A percentile compares a stretch with the other conserved stretches of the same genome.
Conservation (phyloP, 306 rosid genomes). For the Senna siamea region DNA sequence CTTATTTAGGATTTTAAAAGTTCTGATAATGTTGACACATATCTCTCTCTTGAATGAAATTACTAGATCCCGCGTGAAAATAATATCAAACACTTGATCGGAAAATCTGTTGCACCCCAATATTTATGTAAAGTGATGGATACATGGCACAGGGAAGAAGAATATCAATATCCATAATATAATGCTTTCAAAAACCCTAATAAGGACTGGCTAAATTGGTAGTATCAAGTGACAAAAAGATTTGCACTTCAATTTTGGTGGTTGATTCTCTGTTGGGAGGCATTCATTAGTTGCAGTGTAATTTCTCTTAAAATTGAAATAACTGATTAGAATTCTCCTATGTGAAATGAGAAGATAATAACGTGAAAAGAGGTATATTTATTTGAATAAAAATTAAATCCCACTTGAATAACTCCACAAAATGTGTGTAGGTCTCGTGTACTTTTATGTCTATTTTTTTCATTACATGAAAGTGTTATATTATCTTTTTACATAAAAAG, state of each 20-base stretch:
- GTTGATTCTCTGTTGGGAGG: neutral
- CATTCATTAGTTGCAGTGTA: neutral
- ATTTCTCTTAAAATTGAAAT: neutral
- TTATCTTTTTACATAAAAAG: too few relatives aligned
- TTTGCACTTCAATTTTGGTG: neutral
- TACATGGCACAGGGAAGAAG: neutral
- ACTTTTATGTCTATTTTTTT: too few relatives aligned
- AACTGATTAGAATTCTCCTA: too few relatives aligned
- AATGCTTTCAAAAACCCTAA: neutral
- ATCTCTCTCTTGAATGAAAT: constrained; percentile 14
- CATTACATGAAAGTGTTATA: too few relatives aligned
- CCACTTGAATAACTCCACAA: too few relatives aligned
- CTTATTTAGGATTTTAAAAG: constrained; percentile 18
- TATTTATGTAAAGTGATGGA: constrained; percentile 32
- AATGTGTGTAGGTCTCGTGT: too few relatives aligned
- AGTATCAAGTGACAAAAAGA: neutral
- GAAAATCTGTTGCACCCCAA: constrained; percentile 10
- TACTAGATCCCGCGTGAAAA: constrained; percentile 1
- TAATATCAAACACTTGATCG: constrained; percentile 14
- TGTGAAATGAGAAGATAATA: too few relatives aligned
- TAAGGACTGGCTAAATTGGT: neutral
- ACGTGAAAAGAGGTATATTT: too few relatives aligned
- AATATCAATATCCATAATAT: neutral
- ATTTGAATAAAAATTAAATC: too few relatives aligned
- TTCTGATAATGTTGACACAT: neutral